These are phyloP conservation scores for Saccharomyces paradoxus DNA, from an alignment of 805 yeast genomes.

Conservation along the genomic window DNA sequence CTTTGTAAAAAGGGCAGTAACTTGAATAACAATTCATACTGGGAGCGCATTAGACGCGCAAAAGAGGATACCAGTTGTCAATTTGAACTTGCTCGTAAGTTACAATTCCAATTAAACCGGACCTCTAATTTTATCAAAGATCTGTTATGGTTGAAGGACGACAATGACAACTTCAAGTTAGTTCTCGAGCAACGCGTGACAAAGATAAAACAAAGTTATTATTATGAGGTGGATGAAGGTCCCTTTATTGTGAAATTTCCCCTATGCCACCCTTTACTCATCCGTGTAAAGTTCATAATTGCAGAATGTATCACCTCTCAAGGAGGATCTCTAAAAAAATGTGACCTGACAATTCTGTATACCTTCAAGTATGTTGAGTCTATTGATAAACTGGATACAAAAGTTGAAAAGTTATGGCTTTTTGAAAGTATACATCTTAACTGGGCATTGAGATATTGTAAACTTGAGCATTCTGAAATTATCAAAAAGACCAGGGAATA, in stretches of 20 bases:
- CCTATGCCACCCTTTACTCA: slow-evolving; percentile 33
- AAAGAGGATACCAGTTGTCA: slow-evolving; percentile 4
- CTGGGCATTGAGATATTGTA: not conserved
- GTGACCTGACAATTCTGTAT: not conserved
- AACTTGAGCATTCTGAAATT: not conserved
- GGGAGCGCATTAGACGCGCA: slow-evolving; percentile 8
- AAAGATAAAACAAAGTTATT: slow-evolving; percentile 43
- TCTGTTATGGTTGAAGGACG: slow-evolving; percentile 5
- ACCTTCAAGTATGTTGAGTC: not conserved
- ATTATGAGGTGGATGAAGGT: slow-evolving; percentile 48
- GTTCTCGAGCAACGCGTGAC: slow-evolving; percentile 41
- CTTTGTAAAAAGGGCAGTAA: slow-evolving; percentile 24
- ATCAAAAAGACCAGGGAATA: not conserved
- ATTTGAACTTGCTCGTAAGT: slow-evolving; percentile 16
- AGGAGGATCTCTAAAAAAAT: not conserved
- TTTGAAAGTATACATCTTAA: not conserved
- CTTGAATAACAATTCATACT: slow-evolving; percentile 28
- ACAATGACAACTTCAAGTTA: slow-evolving; percentile 2
- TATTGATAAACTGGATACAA: not conserved
- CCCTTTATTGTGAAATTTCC: slow-evolving; percentile 42
- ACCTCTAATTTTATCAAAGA: slow-evolving; percentile 16
- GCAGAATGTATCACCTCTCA: slow-evolving; percentile 7
- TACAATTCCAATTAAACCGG: slow-evolving; percentile 24
- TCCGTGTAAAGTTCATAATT: slow-evolving; percentile 23
- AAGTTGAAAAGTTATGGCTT: not conserved